A percentile compares a stretch with the other conserved stretches of the same genome.
phyloP scores from a whole-genome alignment of 1,139 yeast genomes.

The Scheffersomyces lignicola region DNA sequence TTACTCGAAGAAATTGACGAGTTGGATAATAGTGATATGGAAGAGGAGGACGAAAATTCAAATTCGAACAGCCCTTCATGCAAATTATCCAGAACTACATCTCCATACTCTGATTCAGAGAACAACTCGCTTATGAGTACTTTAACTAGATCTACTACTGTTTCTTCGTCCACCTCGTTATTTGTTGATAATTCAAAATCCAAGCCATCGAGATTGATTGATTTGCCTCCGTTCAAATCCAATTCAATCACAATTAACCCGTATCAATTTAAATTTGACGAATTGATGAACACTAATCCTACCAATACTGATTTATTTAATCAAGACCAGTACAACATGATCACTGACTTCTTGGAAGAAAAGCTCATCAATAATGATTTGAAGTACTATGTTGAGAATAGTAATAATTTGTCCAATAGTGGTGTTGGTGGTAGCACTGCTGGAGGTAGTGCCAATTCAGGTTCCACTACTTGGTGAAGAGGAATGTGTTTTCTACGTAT shows the following conservation, averaged over 20 bases:
- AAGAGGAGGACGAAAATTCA: constrained; percentile 27
- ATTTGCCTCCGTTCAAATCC: neutral
- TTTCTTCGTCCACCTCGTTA: constrained; percentile 20
- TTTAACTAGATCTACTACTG: constrained; percentile 47
- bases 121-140: constrained; percentile 40
- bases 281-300: constrained; percentile 8
- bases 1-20: constrained; percentile 13
- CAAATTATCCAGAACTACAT: constrained; percentile 38
- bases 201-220: neutral
- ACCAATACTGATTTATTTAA: constrained; percentile 23
- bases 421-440: neutral
- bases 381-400: constrained; percentile 25
- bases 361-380: constrained; percentile 38
- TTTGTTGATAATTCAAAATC: neutral
- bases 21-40: constrained; percentile 21
- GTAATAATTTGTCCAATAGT: constrained; percentile 1
- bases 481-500: too few relatives aligned
- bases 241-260: neutral
- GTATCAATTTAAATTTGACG: constrained; percentile 12
- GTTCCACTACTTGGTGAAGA: neutral
- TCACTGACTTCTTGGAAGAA: constrained; percentile 44
- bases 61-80: constrained; percentile 5
- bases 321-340: constrained; percentile 42
- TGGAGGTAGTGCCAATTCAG: neutral
- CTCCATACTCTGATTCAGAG: constrained; percentile 39